These are phyloP conservation scores for Kuraishia capsulata DNA, from an alignment of 805 yeast genomes.

Conservation along the genomic window DNA sequence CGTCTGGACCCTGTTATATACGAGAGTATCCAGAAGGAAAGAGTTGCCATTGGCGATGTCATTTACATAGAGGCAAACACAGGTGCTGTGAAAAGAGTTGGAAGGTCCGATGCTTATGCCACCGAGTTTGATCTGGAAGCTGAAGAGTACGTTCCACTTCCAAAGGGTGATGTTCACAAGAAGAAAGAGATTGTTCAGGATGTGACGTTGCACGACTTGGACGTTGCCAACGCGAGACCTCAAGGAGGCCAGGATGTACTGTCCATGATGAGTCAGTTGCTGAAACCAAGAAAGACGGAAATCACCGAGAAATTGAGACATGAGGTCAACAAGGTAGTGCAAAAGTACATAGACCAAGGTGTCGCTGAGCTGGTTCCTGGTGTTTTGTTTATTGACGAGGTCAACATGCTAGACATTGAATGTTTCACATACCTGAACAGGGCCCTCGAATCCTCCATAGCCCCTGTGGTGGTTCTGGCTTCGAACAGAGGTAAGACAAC, in stretches of 20 bases:
- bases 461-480: conserved; percentile 93
- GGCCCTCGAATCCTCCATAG: conserved; percentile 84
- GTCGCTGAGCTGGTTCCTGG: conserved; percentile 98
- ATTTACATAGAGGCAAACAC: conserved; percentile 96
- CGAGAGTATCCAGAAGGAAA: conserved; percentile 90
- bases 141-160: conserved; percentile 96
- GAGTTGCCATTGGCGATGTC: conserved; percentile 92
- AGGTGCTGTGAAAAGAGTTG: conserved; percentile 94
- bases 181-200: conserved; percentile 97
- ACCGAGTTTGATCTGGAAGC: conserved; percentile 98
- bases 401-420: conserved; percentile 96
- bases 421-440: conserved; percentile 90
- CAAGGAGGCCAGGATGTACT: conserved; percentile 95
- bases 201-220: conserved; percentile 92
- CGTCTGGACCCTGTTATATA: conserved; percentile 89
- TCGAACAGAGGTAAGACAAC: conserved; percentile 92
- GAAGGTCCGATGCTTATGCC: conserved; percentile 97
- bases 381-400: conserved; percentile 95
- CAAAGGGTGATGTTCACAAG: conserved; percentile 98
- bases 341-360: conserved; percentile 95
- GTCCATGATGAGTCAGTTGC: conserved; percentile 93
- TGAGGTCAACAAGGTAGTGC: conserved; percentile 92
- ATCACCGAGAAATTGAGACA: conserved; percentile 90
- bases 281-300: conserved; percentile 94
- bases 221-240: conserved; percentile 93